Base-by-base conservation (phyloP, 2,329 filamentous ascomycete species). In the Fusarium sp. region DNA sequence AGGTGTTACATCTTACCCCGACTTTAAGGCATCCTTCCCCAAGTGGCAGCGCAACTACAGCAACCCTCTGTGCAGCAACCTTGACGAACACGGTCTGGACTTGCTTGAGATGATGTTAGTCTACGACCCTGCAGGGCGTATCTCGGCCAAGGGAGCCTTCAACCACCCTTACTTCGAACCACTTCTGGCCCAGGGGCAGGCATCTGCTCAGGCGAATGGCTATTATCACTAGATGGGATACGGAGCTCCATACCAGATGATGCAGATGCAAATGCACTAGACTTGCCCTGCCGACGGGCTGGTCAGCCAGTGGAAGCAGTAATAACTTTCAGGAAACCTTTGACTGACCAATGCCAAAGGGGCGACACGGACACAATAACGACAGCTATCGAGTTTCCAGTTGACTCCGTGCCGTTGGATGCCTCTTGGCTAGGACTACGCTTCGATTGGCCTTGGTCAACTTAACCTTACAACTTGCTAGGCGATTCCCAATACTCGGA, bases 11-110 rank as follows among this genome's bases (percentile, higher is more conserved):
- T 94, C 92, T 10, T 97, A 97, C 83, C 94, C 94, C 44, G 94
- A 97, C 81, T 97, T 94, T 86, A 97, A 97, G 82, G 80, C 92
- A 29, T 94, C 92, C 5, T 97, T 97, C 82, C 94, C 94, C 71
- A 97, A 97, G 82, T 97, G 94, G 94, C 86, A 87, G 74, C 89
- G 93, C 61, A 91, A 94, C 76, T 85, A 87, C 63, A 85, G 87
- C 25, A 84, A 85, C 51, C 83, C 88, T 29, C 85, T 96, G 37
- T 92, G 94, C 76, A 87, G 88, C 45, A 91, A 86, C 57, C 87
- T 97, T 48, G 92, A 97, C 72, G 88, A 92, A 3, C 81, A 85
- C 25, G 92, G 92, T 25, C 84, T 93, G 14, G 89, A 94, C 61
- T 85, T 94, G 25, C 81, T 90, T 14, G 87, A 90, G 76, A 82